Conservation (phyloP, 768 basidiomycete species). For the Naganishia kalamii region DNA sequence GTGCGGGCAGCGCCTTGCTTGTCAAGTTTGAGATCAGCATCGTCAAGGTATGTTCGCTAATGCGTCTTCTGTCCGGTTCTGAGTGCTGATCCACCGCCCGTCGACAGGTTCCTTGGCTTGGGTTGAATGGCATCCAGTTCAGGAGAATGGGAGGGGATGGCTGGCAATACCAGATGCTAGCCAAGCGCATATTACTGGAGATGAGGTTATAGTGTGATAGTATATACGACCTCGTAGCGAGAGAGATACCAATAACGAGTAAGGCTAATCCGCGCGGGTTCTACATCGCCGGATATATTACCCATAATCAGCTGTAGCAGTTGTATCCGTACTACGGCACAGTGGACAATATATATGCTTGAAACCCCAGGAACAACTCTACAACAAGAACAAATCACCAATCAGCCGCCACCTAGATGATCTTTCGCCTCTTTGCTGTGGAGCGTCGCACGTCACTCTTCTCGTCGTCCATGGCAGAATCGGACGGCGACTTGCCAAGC, state of each 20-base stretch:
- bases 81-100: not conserved
- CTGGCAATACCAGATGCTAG: constrained; percentile 97
- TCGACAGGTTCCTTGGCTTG: constrained; percentile 77
- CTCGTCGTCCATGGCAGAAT: not conserved
- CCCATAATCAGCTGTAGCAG: no score
- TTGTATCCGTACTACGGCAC: no score
- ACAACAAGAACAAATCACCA: no score
- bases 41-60: constrained; percentile 65
- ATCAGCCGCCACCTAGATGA: not conserved
- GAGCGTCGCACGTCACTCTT: not conserved
- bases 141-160: constrained; percentile 80
- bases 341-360: no score
- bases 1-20: constrained; percentile 66
- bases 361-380: no score
- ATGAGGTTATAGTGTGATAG: constrained; percentile 32
- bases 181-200: constrained; percentile 41
- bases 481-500: not conserved
- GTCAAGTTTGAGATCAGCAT: constrained; percentile 96
- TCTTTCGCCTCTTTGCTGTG: not conserved
- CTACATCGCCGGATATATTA: no score
- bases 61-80: not conserved
- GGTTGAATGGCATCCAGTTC: constrained; percentile 92
- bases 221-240: not conserved
- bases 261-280: not conserved
- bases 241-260: not conserved